These are phyloP conservation scores for Aspergillus carbonarius DNA, from an alignment of 2,329 filamentous ascomycete genomes.

Conservation along the genomic window DNA sequence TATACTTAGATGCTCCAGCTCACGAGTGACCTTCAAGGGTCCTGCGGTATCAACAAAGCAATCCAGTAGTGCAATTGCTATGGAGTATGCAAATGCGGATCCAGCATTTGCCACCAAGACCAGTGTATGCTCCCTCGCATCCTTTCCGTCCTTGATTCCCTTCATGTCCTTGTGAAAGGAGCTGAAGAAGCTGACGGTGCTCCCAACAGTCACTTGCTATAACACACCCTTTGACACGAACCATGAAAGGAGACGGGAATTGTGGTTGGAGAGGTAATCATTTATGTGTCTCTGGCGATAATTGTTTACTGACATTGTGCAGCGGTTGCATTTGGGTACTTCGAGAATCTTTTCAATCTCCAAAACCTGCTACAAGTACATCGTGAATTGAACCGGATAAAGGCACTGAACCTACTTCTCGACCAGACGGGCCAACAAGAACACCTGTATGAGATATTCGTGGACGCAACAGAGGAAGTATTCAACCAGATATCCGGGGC, in stretches of 20 bases:
- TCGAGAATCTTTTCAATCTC: conserved; percentile 74
- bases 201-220: conserved; percentile 70
- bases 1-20: conserved; percentile 16
- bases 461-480: conserved; percentile 69
- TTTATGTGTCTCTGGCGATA: conserved; percentile 14
- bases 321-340: conserved; percentile 94
- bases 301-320: conserved; percentile 17
- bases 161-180: background rate
- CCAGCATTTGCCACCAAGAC: conserved; percentile 84
- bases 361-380: conserved; percentile 65
- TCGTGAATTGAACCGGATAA: conserved; percentile 70
- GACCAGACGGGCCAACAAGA: conserved; percentile 66
- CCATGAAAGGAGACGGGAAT: conserved; percentile 87
- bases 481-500: conserved; percentile 62
- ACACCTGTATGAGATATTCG: conserved; percentile 78
- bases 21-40: conserved; percentile 58
- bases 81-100: conserved; percentile 87
- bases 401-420: conserved; percentile 68
- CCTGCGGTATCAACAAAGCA: conserved; percentile 74
- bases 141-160: background rate
- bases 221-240: conserved; percentile 84
- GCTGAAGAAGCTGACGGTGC: conserved; percentile 12
- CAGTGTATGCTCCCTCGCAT: conserved; percentile 54
- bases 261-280: conserved; percentile 94
- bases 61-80: conserved; percentile 72